Conservation (phyloP, 2,329 filamentous ascomycete genomes). For the Stenocarpella maydis region DNA sequence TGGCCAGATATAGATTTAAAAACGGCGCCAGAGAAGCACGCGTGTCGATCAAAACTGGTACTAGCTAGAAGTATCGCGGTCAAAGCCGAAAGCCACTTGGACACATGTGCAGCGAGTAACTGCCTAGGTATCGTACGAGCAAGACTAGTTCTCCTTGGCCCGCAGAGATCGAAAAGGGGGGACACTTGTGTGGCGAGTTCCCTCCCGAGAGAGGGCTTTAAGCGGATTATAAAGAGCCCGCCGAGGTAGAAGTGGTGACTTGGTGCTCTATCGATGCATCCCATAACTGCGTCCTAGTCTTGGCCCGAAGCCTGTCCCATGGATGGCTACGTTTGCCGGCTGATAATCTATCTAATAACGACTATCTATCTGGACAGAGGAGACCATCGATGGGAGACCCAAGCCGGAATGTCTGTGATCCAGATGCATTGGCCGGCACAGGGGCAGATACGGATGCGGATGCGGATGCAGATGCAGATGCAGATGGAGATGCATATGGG, state of each 20-base stretch:
- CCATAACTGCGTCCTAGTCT: too few relatives aligned
- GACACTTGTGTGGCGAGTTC: too few relatives aligned
- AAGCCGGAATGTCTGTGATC: slow-evolving; percentile 8
- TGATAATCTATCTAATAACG: neutral
- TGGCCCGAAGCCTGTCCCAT: too few relatives aligned
- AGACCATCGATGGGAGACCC: neutral
- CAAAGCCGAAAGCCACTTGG: neutral
- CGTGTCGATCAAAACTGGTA: neutral
- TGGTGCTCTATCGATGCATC: too few relatives aligned
- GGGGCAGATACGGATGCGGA: neutral
- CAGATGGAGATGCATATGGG: too few relatives aligned
- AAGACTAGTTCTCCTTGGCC: neutral
- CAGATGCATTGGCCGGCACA: slow-evolving; percentile 5
- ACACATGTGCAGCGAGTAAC: neutral
- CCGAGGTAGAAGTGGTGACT: too few relatives aligned
- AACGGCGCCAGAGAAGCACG: neutral
- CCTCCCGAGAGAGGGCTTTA: neutral
- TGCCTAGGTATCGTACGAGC: neutral
- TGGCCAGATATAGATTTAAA: neutral
- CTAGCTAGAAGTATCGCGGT: neutral
- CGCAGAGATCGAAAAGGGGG: neutral
- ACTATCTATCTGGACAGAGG: neutral
- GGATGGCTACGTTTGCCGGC: too few relatives aligned
- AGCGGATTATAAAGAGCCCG: neutral
- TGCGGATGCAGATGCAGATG: too few relatives aligned